phyloP scores from a whole-genome alignment of 176 grass and related monocot genomes.

The Raddia distichophylla region DNA sequence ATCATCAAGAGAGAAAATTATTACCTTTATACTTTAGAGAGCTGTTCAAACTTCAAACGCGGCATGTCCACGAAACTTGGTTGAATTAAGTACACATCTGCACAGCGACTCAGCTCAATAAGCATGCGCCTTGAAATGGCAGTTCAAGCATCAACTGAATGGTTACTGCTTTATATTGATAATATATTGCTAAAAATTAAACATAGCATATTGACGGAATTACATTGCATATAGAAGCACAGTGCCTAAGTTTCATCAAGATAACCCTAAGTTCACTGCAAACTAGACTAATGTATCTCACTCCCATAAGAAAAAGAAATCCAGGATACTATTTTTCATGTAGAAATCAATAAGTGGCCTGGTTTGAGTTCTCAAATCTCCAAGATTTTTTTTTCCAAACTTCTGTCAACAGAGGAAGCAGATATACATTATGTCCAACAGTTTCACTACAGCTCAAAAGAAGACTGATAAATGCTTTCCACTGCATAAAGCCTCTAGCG shows the following conservation, averaged over 20 bases:
- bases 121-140: background rate
- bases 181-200: background rate
- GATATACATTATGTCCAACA: slow-evolving; percentile 33
- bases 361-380: background rate
- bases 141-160: slow-evolving; percentile 12
- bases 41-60: background rate
- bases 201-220: background rate
- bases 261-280: background rate
- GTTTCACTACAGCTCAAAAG: slow-evolving; percentile 82
- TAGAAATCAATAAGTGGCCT: background rate
- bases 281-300: slow-evolving; percentile 3
- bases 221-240: background rate
- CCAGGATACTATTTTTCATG: background rate
- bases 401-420: background rate
- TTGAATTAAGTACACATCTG: background rate
- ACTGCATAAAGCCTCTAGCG: slow-evolving; percentile 84
- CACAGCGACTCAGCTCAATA: background rate
- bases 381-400: background rate
- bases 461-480: slow-evolving; percentile 86
- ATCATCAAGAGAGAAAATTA: background rate
- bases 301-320: background rate
- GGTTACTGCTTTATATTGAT: background rate
- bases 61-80: background rate
- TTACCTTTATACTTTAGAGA: background rate
- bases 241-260: background rate